phyloP scores from a whole-genome alignment of 148 eudicot species.

The Beta vulgaris region DNA sequence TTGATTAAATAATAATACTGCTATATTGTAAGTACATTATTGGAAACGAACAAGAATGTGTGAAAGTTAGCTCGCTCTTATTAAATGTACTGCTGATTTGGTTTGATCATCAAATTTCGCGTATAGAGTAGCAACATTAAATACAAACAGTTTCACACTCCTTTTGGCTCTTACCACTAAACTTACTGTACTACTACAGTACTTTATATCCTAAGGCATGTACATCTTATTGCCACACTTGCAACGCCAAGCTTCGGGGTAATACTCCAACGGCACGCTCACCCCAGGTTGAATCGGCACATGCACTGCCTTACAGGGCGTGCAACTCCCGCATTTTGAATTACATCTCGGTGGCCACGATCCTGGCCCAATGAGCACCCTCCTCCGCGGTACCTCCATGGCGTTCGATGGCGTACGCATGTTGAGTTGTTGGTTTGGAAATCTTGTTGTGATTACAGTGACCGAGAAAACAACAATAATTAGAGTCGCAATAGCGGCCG shows the following conservation, averaged over 20 bases:
- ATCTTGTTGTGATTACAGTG: too few species aligned
- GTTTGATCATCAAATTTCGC: slow-evolving; percentile 17
- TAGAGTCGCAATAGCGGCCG: too few species aligned
- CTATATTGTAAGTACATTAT: too few species aligned
- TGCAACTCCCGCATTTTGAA: slow-evolving; percentile 65
- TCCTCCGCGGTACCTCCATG: slow-evolving; percentile 19
- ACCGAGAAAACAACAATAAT: too few species aligned
- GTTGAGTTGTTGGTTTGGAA: background rate
- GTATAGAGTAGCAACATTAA: slow-evolving; percentile 18
- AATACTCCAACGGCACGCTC: slow-evolving; percentile 62
- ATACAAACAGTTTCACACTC: background rate
- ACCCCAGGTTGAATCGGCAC: slow-evolving; percentile 66
- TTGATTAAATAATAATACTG: too few species aligned
- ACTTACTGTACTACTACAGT: background rate
- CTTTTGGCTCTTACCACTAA: background rate
- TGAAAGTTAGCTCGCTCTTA: too few species aligned
- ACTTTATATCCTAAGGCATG: slow-evolving; percentile 50
- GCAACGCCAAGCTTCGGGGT: slow-evolving; percentile 94
- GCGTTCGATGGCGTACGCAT: too few species aligned
- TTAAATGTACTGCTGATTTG: slow-evolving; percentile 22
- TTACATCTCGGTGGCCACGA: slow-evolving; percentile 77
- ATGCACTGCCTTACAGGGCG: slow-evolving; percentile 70
- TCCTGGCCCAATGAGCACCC: slow-evolving; percentile 52
- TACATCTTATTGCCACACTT: slow-evolving; percentile 62
- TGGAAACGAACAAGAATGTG: too few species aligned